Evolutionary conservation across 1,139 yeast genomes (phyloP).

Genomic region (Geotrichum aggregatum): DNA sequence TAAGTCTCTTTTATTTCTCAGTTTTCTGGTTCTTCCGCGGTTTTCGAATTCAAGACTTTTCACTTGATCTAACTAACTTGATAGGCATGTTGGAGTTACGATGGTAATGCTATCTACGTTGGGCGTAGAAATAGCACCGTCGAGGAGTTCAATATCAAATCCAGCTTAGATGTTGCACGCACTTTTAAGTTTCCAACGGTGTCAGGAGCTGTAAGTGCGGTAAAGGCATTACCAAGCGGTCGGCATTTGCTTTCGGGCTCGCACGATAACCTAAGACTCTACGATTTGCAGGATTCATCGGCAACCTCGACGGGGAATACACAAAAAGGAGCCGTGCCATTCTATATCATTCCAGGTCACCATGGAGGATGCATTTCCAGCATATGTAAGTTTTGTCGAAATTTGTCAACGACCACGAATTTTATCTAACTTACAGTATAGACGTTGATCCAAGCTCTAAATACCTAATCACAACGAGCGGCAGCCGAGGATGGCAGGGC

Average conservation of each 20-base stretch:
- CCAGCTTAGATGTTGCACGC: conserved; percentile 52
- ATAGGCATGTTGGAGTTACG: conserved; percentile 80
- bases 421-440: conserved; percentile 22
- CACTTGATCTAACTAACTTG: conserved; percentile 23
- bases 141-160: conserved; percentile 75
- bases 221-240: conserved; percentile 75
- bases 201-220: conserved; percentile 86
- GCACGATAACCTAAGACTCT: conserved; percentile 80
- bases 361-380: conserved; percentile 67
- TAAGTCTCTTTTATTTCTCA: conserved; percentile 12
- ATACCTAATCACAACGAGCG: conserved; percentile 86
- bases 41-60: conserved; percentile 9
- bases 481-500: conserved; percentile 94
- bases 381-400: conserved; percentile 24
- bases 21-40: not conserved
- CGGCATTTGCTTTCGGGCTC: conserved; percentile 83
- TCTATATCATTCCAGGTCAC: conserved; percentile 57
- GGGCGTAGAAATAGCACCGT: conserved; percentile 89
- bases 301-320: conserved; percentile 18
- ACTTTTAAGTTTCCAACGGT: conserved; percentile 73
- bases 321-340: conserved; percentile 42
- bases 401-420: not conserved
- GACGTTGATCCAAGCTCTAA: conserved; percentile 80
- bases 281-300: conserved; percentile 60
- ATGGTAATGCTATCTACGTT: conserved; percentile 73